Conservation (phyloP, 495 filamentous ascomycete species). For the Viridothelium virens region DNA sequence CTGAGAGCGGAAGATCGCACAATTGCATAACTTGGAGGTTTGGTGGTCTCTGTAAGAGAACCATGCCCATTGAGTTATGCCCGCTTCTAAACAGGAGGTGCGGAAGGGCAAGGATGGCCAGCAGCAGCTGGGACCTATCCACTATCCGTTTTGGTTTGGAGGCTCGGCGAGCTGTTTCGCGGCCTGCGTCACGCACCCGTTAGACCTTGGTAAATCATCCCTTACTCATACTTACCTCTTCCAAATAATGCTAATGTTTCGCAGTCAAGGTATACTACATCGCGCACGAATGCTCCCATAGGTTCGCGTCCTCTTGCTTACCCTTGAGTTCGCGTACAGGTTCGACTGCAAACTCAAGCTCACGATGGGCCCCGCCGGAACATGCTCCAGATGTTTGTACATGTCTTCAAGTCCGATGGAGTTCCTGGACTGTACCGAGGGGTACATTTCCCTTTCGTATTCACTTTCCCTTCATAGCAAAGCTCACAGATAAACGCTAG, state of each 20-base stretch:
- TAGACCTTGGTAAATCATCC: conserved; percentile 62
- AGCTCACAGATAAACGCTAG: conserved; percentile 33
- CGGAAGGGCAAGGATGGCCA: conserved; percentile 30
- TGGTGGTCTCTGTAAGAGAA: conserved; percentile 11
- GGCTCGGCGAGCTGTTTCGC: conserved; percentile 86
- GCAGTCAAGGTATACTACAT: conserved; percentile 25
- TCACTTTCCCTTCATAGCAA: neutral
- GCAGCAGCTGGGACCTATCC: conserved; percentile 26
- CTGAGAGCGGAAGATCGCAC: neutral
- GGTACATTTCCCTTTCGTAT: conserved; percentile 37
- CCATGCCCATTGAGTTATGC: conserved; percentile 25
- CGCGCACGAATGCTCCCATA: conserved; percentile 7
- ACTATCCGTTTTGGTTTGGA: conserved; percentile 79
- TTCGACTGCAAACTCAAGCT: conserved; percentile 70
- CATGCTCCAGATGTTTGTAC: conserved; percentile 74
- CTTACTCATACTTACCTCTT: neutral
- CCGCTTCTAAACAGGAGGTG: conserved; percentile 26
- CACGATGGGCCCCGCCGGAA: conserved; percentile 40
- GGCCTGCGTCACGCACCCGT: conserved; percentile 80
- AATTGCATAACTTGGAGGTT: neutral
- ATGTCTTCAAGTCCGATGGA: conserved; percentile 62
- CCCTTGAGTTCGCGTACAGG: conserved; percentile 39
- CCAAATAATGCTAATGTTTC: conserved; percentile 14
- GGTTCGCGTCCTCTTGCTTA: conserved; percentile 14
- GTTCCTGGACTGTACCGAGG: conserved; percentile 74